A percentile compares a stretch with the other conserved stretches of the same genome.
These are phyloP conservation scores for Penicillium rolfsii DNA, from an alignment of 2,329 filamentous ascomycete genomes.

Conservation along the genomic window DNA sequence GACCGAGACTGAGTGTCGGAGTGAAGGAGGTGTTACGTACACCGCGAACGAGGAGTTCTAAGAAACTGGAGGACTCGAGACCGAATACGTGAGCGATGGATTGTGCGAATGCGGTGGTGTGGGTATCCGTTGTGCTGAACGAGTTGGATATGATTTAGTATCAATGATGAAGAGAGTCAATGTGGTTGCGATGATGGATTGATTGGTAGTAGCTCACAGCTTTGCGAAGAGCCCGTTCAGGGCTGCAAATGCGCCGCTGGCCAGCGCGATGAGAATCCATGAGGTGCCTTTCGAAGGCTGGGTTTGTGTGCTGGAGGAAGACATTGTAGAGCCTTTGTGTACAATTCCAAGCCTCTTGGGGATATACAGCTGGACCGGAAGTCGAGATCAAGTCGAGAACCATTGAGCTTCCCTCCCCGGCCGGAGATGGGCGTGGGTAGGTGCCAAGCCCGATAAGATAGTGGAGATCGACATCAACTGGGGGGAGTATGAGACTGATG, in stretches of 20 bases:
- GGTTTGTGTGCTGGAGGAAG: conserved; percentile 10
- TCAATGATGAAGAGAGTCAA: not conserved
- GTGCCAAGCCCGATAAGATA: conserved; percentile 26
- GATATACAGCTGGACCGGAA: not conserved
- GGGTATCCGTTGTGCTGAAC: conserved; percentile 61
- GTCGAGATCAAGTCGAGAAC: not conserved
- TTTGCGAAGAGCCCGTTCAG: conserved; percentile 70
- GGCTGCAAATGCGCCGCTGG: conserved; percentile 65
- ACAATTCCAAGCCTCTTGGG: not conserved
- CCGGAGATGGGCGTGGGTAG: conserved; percentile 2
- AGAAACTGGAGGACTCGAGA: conserved; percentile 40
- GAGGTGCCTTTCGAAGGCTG: conserved; percentile 22
- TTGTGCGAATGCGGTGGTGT: conserved; percentile 58
- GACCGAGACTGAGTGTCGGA: not conserved
- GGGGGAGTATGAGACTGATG: not conserved
- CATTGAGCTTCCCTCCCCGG: not conserved
- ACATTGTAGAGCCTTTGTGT: conserved; percentile 15
- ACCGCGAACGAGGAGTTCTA: conserved; percentile 56
- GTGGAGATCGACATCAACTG: not conserved
- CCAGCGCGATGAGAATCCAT: conserved; percentile 61
- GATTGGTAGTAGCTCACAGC: conserved; percentile 48
- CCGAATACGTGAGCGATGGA: conserved; percentile 52
- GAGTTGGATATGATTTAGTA: not conserved
- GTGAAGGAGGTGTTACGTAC: conserved; percentile 45
- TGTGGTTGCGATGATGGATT: not conserved